Evolutionary conservation across 768 basidiomycete genomes (phyloP), one percentile per base, ranked within the genome.

Genomic region (Suillus weaverae): DNA sequence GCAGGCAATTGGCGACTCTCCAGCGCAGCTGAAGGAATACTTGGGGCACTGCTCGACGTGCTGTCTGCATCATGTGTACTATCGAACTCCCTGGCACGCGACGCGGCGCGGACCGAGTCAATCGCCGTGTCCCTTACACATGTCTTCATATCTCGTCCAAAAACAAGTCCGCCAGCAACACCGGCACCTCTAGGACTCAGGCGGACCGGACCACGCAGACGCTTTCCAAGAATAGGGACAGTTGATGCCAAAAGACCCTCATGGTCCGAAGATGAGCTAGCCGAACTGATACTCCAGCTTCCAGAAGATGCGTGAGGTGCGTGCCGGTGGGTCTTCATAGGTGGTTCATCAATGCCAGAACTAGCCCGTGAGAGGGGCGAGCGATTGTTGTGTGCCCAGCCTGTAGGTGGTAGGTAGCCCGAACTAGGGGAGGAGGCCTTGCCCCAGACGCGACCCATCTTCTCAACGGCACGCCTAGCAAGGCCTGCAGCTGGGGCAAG

Each of bases 381-480:
- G 74, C 78, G 63, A 67, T 63, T 70, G 64, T 68, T 72, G n/a
- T 75, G 82, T 79, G 18, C 74, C 9, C 80, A 78, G 26, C 78
- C 78, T 36, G 81, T 77, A 6, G 82, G 81, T 4, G 84, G 79
- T 11, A 84, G 81, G 54, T 84, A 82, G 18, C 80, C 81, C 51
- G 78, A 72, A 66, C 78, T 78, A 26, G 81, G 77, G 60, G 76
- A 71, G 32, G 67, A 71, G 36, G 67, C 43, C 68, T 75, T 80
- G 61, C 83, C 86, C 84, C 83, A 88, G 26, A 84, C 87, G 46
- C 86, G 83, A 44, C 88, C 87, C 80, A 92, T 85, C 74, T 86
- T 89, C 77, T 92, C 91, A 4, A 90, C 90, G 4, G 92, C 90
- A 63, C 89, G 84, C 71, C 87, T 89, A 11, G 90, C 91, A 10